Conservation (phyloP, 805 yeast species). For the Tetrapisispora namnaoensis region DNA sequence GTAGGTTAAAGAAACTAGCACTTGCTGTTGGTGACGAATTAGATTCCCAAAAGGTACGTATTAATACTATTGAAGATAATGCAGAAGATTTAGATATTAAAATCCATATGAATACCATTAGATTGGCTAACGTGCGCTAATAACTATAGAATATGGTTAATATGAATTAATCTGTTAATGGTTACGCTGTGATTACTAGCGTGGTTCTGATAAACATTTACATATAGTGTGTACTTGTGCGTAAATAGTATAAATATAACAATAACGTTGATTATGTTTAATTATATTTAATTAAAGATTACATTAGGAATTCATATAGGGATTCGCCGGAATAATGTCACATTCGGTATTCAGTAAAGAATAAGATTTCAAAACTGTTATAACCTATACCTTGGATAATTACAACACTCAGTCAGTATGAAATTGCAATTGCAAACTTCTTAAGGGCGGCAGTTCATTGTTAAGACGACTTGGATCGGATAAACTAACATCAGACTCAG, state of each 20-base stretch:
- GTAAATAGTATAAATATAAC: not conserved
- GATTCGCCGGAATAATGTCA: not conserved
- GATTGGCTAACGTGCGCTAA: conserved; percentile 44
- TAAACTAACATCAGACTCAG: not conserved
- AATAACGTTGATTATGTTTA: not conserved
- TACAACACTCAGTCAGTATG: conserved; percentile 7
- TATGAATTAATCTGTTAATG: not conserved
- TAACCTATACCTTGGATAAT: too few relatives aligned
- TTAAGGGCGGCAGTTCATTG: conserved; percentile 21
- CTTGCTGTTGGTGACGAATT: conserved; percentile 65
- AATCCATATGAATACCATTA: conserved; percentile 66
- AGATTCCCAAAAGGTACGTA: conserved; percentile 61
- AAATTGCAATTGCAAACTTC: conserved; percentile 26
- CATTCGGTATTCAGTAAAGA: not conserved
- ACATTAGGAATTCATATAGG: too few relatives aligned
- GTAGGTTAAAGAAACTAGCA: conserved; percentile 64
- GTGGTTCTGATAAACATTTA: too few relatives aligned
- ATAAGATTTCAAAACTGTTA: not conserved
- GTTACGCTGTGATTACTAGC: not conserved
- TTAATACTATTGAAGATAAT: conserved; percentile 67
- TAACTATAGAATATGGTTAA: too few relatives aligned
- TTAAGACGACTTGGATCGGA: not conserved
- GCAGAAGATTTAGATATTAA: conserved; percentile 76
- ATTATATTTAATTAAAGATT: too few relatives aligned
- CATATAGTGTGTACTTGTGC: too few relatives aligned